Evolutionary conservation across 495 filamentous ascomycete genomes (phyloP).

Genomic region (Trichoderma gamsii): DNA sequence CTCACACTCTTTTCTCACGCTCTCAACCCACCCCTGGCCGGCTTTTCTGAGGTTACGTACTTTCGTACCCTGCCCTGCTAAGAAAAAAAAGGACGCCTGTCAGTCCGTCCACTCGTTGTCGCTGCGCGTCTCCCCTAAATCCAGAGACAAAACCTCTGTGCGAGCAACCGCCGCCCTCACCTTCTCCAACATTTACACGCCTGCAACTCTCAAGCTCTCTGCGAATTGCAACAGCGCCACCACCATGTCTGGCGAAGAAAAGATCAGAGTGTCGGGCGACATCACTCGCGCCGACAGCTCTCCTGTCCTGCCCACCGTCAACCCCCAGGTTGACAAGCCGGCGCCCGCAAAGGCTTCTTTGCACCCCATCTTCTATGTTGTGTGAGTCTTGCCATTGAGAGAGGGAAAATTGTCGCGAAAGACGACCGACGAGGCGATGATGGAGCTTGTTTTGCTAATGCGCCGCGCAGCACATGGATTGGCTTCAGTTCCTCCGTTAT

Average conservation of each 20-base stretch:
- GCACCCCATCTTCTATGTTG: conserved; percentile 84
- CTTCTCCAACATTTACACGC: conserved; percentile 7
- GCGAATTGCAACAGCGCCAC: background rate
- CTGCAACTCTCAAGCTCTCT: background rate
- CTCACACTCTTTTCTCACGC: conserved; percentile 7
- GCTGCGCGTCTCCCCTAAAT: conserved; percentile 17
- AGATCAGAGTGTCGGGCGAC: conserved; percentile 73
- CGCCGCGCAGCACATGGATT: conserved; percentile 71
- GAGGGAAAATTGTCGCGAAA: background rate
- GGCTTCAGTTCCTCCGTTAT: conserved; percentile 86
- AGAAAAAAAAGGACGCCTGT: conserved; percentile 13
- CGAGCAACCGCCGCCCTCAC: background rate
- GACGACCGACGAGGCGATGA: conserved; percentile 13
- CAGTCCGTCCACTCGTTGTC: conserved; percentile 16
- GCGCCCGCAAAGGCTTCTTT: conserved; percentile 55
- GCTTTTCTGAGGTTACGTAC: background rate
- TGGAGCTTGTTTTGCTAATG: conserved; percentile 13
- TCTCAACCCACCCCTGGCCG: conserved; percentile 7
- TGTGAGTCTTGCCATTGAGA: conserved; percentile 48
- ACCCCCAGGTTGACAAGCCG: conserved; percentile 62
- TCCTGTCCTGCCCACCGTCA: conserved; percentile 72
- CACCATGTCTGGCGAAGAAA: conserved; percentile 58
- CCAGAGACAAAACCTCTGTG: background rate
- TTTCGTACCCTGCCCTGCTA: conserved; percentile 7
- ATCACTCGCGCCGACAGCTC: conserved; percentile 50